Base-by-base conservation (phyloP, 192 early-diverging fungal species). In the Gonapodya prolifera region DNA sequence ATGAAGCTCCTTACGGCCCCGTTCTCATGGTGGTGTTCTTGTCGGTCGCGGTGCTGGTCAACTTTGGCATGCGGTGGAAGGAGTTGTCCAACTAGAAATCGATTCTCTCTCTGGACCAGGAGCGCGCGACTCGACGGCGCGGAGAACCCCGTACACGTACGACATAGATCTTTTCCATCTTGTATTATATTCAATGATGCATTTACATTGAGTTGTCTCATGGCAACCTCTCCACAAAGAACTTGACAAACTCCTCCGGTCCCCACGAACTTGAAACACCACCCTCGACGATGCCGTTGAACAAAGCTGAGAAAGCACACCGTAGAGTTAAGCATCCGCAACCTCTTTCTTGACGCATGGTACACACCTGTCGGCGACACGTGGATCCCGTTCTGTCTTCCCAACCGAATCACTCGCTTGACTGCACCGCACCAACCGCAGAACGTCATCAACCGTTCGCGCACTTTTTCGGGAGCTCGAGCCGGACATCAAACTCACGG, bases 291-390 rank as follows among this genome's bases (percentile, higher is more conserved):
- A 88, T 34, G 0, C 92, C 91, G 78, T 94, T 90, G 76, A 87
- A 86, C 0, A 92, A 76, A 61, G 45, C 45, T 61, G 45, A 8
- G 23, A 61, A 16, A 61, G 45, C 23, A 23, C 45, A 16, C 8
- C 45, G 8, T 8, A 8, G 45, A 61, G 45, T 23, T 16, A 61
- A 61, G 23, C 45, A 23, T 61, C 23, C 45, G 8, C 45, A 16
- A 61, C n/a, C n/a, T n/a, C n/a, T n/a, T n/a, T n/a, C n/a, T n/a
- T n/a, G n/a, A n/a, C n/a, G n/a, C n/a, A n/a, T n/a, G n/a, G n/a
- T n/a, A n/a, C n/a, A n/a, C n/a, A 0, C 91, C 89, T 1, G 93
- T 93, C 0, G 93, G 93, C 69, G 87, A 89, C 34, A 93, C 89
- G 79, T 94, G 93, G 79, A 94, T 90, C 0, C 89, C 90, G 70